Base-by-base conservation (phyloP, 2,329 filamentous ascomycete species). In the Colletotrichum sp. region DNA sequence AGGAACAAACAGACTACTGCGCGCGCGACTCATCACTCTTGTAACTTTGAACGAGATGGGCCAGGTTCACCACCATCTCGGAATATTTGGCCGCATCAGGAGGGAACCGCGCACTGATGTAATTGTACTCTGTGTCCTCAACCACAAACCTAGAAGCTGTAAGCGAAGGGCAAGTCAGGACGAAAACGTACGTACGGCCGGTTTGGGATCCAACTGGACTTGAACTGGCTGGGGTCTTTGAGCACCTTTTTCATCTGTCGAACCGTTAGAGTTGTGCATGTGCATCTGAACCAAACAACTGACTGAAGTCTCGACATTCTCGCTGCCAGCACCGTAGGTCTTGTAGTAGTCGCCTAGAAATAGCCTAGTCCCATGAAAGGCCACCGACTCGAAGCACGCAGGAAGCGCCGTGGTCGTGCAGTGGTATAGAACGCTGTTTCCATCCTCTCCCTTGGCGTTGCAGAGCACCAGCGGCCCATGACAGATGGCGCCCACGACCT, bases 301-400 rank as follows among this genome's bases (percentile, higher is more conserved):
- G 78, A 89, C 88, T 57, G 85, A 84, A 8, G 84, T 82, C 77
- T 90, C 87, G 5, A 89, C 87, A 75, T 87, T 84, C 39, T 88
- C 87, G 75, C 86, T 89, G 1, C 88, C 85, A 5, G 86, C 85
- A 1, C 89, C 89, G 71, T 89, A 90, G 4, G 89, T 90, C 84
- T 91, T 91, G 80, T 90, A 90, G 77, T 90, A 90, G 71, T 90
- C 89, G 5, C 89, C 89, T 15, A 90, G 79, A 57, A 89, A 87
- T 3, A 82, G 80, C 48, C 87, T 82, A 5, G 89, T 90, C 5
- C 84, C 84, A 85, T 88, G 89, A 75, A 86, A 91, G 2, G 87
- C 87, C 22, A 83, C 68, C 76, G 88, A 86, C 80, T 91, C 89
- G 79, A 90, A 89, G 28, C 84, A 80, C 1, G 84, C 84, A 1